A percentile compares a stretch with the other conserved stretches of the same genome.
Evolutionary conservation across 768 basidiomycete genomes (phyloP).

Genomic region (Boletus sp.): DNA sequence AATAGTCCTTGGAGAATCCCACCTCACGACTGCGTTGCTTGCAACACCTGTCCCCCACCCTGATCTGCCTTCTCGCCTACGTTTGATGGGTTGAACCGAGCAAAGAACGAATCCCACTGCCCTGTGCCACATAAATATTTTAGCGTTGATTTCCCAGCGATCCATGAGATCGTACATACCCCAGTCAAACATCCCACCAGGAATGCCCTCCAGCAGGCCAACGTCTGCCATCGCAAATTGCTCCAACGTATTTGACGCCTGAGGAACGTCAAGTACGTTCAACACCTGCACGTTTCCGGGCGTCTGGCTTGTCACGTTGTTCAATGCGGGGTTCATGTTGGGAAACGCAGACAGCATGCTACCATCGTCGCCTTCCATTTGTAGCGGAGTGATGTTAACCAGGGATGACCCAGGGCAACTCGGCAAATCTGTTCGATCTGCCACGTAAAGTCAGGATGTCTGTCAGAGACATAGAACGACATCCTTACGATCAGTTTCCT

Average conservation of each 20-base stretch:
- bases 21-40: not conserved
- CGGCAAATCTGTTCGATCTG: slow-evolving; percentile 16
- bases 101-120: slow-evolving; percentile 83
- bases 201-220: slow-evolving; percentile 75
- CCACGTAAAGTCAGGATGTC: slow-evolving; percentile 1
- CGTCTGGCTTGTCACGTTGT: slow-evolving; percentile 37
- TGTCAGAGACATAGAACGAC: slow-evolving; percentile 14
- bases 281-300: slow-evolving; percentile 68
- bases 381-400: slow-evolving; percentile 57
- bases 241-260: slow-evolving; percentile 53
- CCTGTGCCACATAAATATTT: slow-evolving; percentile 39
- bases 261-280: slow-evolving; percentile 67
- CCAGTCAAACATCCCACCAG: slow-evolving; percentile 87
- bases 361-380: slow-evolving; percentile 33
- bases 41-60: not conserved
- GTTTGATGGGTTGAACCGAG: slow-evolving; percentile 44
- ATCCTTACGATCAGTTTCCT: slow-evolving; percentile 51
- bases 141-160: not conserved
- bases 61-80: slow-evolving; percentile 2
- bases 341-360: slow-evolving; percentile 26
- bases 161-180: slow-evolving; percentile 45
- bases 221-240: slow-evolving; percentile 66
- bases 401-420: slow-evolving; percentile 37
- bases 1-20: not conserved
- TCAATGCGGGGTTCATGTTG: slow-evolving; percentile 80